phyloP scores from a whole-genome alignment of 345 rosid genomes.

The Pugionium dolabratum region DNA sequence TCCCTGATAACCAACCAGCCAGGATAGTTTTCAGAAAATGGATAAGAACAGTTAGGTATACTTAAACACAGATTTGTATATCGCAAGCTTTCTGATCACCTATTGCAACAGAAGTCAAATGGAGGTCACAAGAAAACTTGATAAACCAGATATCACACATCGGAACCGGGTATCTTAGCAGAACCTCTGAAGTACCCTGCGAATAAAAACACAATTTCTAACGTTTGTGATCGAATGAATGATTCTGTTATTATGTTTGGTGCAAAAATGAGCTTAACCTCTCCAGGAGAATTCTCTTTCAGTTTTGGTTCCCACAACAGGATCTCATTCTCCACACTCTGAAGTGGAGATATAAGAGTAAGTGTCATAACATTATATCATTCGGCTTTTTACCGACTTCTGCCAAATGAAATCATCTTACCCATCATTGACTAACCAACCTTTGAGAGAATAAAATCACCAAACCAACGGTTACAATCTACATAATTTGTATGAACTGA shows the following conservation, averaged over 20 bases:
- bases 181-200: constrained; percentile 86
- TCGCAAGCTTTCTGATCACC: constrained; percentile 47
- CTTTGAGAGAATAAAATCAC: constrained; percentile 92
- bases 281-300: constrained; percentile 97
- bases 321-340: constrained; percentile 99
- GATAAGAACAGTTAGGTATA: neutral
- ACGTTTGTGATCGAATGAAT: constrained; percentile 9
- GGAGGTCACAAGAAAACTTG: constrained; percentile 91
- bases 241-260: neutral
- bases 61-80: constrained; percentile 1
- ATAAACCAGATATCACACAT: constrained; percentile 96
- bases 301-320: constrained; percentile 91
- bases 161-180: constrained; percentile 88
- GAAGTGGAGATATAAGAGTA: constrained; percentile 30
- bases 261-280: constrained; percentile 52
- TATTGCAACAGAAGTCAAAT: constrained; percentile 70
- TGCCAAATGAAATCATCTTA: constrained; percentile 17
- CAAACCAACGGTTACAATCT: constrained; percentile 96
- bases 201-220: neutral
- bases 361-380: neutral
- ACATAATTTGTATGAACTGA: constrained; percentile 93
- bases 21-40: constrained; percentile 1
- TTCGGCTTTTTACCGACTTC: constrained; percentile 5
- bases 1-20: constrained; percentile 55
- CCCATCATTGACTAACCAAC: constrained; percentile 40